These are phyloP conservation scores for Picea abies DNA, from an alignment of 83 land plant species.

Conservation along the genomic window DNA sequence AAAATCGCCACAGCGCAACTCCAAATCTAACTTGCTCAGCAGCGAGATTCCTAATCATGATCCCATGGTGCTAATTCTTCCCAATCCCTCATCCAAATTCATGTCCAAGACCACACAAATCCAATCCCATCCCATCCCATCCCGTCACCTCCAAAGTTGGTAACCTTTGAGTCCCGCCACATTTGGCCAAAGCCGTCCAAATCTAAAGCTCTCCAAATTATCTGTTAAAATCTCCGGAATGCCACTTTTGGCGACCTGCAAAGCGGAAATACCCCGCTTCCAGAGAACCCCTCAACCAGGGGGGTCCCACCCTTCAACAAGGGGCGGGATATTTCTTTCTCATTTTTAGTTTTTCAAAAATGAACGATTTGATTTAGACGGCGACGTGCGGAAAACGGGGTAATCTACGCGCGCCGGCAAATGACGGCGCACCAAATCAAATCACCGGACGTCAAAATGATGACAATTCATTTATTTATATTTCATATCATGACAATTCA, in stretches of 20 bases:
- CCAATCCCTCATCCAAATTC: neutral
- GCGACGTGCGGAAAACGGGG: constrained; percentile 9
- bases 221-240: too few relatives aligned
- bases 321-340: neutral
- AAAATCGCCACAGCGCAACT: neutral
- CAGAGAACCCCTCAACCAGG: neutral
- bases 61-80: neutral
- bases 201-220: too few relatives aligned
- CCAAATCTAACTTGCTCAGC: neutral
- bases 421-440: constrained; percentile 11
- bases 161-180: neutral
- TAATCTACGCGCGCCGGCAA: neutral
- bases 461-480: too few relatives aligned
- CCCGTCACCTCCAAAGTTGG: neutral
- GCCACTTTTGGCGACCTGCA: too few relatives aligned
- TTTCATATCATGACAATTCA: neutral
- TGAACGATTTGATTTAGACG: neutral
- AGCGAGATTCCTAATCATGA: too few relatives aligned
- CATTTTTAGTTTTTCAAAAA: neutral
- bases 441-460: constrained; percentile 14
- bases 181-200: neutral
- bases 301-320: too few relatives aligned
- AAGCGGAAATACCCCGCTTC: neutral
- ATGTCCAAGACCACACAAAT: neutral
- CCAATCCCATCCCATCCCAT: neutral